phyloP scores from a whole-genome alignment of 805 yeast species.

The Wickerhamomyces kurtzmanii region DNA sequence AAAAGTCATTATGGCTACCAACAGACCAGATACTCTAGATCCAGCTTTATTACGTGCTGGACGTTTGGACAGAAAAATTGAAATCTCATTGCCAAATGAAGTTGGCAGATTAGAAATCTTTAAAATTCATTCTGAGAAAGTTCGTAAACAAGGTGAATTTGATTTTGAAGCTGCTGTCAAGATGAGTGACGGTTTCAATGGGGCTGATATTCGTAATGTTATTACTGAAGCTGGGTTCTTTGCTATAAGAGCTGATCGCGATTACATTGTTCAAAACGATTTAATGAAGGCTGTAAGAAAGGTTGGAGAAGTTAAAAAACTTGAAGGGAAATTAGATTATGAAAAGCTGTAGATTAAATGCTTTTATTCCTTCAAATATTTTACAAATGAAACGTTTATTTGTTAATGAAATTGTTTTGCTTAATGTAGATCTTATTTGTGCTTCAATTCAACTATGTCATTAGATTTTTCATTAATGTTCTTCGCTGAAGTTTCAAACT shows the following conservation, averaged over 20 bases:
- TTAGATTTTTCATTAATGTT: no score
- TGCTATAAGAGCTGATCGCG: slow-evolving; percentile 96
- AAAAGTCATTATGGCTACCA: slow-evolving; percentile 98
- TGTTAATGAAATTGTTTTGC: slow-evolving; percentile 78
- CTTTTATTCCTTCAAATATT: no score
- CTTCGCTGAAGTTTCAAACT: no score
- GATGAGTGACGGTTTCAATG: slow-evolving; percentile 98
- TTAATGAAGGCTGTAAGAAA: slow-evolving; percentile 97
- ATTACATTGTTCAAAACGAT: slow-evolving; percentile 87
- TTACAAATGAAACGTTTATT: no score
- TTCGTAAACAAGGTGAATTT: slow-evolving; percentile 87
- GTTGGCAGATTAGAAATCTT: slow-evolving; percentile 90
- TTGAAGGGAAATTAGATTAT: slow-evolving; percentile 93
- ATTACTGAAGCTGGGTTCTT: slow-evolving; percentile 98
- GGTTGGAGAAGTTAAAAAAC: slow-evolving; percentile 92
- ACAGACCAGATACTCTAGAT: slow-evolving; percentile 95
- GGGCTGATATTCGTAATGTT: slow-evolving; percentile 96
- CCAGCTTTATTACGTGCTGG: slow-evolving; percentile 98
- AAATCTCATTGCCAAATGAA: slow-evolving; percentile 92
- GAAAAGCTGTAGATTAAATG: slow-evolving; percentile 66
- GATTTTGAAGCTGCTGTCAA: slow-evolving; percentile 96
- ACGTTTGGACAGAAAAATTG: slow-evolving; percentile 92
- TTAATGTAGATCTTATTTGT: slow-evolving; percentile 78
- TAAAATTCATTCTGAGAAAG: slow-evolving; percentile 83
- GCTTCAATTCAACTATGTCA: no score